Base-by-base conservation (phyloP, 495 filamentous ascomycete genomes). In the Hypoxylon trugodes region DNA sequence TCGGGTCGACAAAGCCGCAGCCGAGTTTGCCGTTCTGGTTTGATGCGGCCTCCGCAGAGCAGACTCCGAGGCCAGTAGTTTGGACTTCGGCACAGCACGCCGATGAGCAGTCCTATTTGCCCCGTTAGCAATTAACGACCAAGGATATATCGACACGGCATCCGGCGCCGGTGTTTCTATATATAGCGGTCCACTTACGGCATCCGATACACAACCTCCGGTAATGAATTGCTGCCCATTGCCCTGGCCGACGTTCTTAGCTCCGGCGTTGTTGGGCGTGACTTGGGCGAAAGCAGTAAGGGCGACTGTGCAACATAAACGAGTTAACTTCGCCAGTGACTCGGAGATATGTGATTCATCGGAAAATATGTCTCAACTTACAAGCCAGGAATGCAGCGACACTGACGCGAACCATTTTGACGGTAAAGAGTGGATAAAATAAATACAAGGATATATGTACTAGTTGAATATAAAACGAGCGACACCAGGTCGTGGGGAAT, bases 211-310 rank as follows among this genome's bases (percentile, higher is more conserved):
- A 57, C 80, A 82, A 38, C 81, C 77, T 24, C 72, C 72, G 26
- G 80, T 80, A 61, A 82, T 81, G 74, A 82, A 85, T 66, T 84
- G 81, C 15, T 72, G 57, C 13, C 75, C 81, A 37, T 77, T 77
- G 50, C 81, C 82, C 49, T 76, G 70, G 25, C 82, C 82, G 50
- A 84, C 82, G 65, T 86, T 69, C 46, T 70, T 69, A 42, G 76
- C 73, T 26, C 74, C 75, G 13, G 76, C 75, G 57, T 75, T 69
- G 68, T 78, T 79, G 41, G 77, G 77, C 2, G 71, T 77, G 54
- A 77, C 66, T 37, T 66, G 65, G 40, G 71, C 72, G 21, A 71
- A 49, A 40, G 70, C 64, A 46, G 70, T 38, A 25, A 72, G 32
- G 58, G 73, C 71, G 32, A 76, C 74, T 77, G 26, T 5, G 8